Conservation (phyloP, 2,329 filamentous ascomycete genomes). For the Aureobasidium vineae region DNA sequence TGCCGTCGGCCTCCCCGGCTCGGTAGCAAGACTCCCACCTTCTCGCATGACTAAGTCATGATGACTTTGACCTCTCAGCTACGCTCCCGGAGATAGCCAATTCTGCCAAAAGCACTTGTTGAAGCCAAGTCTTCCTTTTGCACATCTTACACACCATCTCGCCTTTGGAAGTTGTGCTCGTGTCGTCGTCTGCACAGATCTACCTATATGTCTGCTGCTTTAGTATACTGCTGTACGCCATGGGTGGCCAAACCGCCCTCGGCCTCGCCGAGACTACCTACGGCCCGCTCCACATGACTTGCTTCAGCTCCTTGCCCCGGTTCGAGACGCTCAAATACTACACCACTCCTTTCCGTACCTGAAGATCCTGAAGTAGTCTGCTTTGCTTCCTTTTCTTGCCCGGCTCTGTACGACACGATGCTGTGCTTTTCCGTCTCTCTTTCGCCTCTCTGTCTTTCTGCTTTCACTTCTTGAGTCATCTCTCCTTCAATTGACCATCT, state of each 20-base stretch:
- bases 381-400: background rate
- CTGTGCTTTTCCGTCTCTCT: constrained; percentile 7
- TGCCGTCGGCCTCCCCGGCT: constrained; percentile 4
- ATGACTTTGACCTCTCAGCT: background rate
- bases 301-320: constrained; percentile 6
- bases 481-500: background rate
- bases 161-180: background rate
- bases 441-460: constrained; percentile 3
- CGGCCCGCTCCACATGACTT: constrained; percentile 20
- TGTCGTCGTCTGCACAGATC: background rate
- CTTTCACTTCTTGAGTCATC: background rate
- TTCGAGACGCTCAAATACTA: constrained; percentile 12
- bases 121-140: background rate
- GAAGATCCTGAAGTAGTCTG: background rate
- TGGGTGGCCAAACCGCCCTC: constrained; percentile 19
- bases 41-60: too few relatives aligned
- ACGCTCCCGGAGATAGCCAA: background rate
- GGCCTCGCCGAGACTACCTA: constrained; percentile 4
- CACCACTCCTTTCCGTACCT: constrained; percentile 15
- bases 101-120: background rate
- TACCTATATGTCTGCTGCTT: background rate
- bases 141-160: background rate
- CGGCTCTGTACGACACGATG: background rate
- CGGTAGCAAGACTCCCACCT: background rate
- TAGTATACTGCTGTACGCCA: background rate